Conservation (phyloP, 148 eudicot genomes). For the Camellia lanceoleosa region DNA sequence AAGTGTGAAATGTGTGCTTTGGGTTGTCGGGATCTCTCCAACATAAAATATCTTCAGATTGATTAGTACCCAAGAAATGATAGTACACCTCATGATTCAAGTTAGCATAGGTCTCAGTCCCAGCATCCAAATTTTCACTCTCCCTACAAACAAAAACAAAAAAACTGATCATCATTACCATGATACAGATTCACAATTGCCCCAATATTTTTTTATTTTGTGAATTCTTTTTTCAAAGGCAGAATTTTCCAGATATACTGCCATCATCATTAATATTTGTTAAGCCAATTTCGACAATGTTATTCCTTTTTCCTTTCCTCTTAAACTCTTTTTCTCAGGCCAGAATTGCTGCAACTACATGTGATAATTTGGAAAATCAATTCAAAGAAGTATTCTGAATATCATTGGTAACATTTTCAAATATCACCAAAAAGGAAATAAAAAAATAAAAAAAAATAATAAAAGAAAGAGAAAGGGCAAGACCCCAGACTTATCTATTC, state of each 20-base stretch:
- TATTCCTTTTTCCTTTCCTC: not conserved
- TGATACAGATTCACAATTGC: not conserved
- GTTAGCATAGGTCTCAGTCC: conserved; percentile 77
- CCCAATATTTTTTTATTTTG: no score
- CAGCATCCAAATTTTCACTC: conserved; percentile 57
- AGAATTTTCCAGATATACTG: not conserved
- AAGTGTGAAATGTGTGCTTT: conserved; percentile 39
- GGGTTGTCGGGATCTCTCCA: conserved; percentile 80
- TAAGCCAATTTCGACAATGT: not conserved
- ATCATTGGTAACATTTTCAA: not conserved
- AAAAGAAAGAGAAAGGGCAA: not conserved
- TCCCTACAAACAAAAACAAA: conserved; percentile 47
- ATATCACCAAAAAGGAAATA: not conserved
- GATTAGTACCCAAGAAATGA: conserved; percentile 82
- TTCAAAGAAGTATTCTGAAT: not conserved
- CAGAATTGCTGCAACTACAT: not conserved
- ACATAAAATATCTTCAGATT: conserved; percentile 83
- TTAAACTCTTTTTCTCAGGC: not conserved
- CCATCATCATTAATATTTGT: not conserved
- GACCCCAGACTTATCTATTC: not conserved
- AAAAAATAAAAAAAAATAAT: not conserved
- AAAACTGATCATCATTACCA: not conserved
- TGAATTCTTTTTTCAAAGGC: not conserved
- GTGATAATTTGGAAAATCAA: not conserved
- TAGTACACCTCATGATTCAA: conserved; percentile 71